Evolutionary conservation across 2,329 filamentous ascomycete genomes (phyloP).

Genomic region (Phialophora expanda): DNA sequence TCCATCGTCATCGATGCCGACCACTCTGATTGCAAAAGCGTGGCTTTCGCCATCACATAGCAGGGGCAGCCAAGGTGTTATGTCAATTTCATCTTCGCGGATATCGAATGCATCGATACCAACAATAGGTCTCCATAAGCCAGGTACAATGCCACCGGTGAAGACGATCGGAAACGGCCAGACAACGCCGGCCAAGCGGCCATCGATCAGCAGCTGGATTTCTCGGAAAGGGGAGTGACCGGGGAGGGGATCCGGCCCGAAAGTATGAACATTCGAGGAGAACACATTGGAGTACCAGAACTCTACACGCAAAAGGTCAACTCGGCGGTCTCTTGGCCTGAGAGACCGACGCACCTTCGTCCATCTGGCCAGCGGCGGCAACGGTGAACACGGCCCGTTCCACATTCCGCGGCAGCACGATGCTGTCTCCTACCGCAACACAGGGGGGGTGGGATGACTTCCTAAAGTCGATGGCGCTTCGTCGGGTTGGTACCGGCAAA

Average conservation of each 20-base stretch:
- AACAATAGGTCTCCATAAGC: constrained; percentile 13
- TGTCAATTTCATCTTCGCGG: constrained; percentile 16
- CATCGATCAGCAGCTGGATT: constrained; percentile 12
- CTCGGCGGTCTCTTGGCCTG: neutral
- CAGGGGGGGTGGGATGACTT: neutral
- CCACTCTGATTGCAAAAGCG: neutral
- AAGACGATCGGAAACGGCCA: constrained; percentile 15
- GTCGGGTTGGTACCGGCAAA: neutral
- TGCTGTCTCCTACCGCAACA: neutral
- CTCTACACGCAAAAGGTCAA: neutral
- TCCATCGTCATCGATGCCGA: constrained; percentile 7
- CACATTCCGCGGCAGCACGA: constrained; percentile 14
- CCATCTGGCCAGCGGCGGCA: constrained; percentile 10
- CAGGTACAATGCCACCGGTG: constrained; percentile 17
- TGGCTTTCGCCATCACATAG: constrained; percentile 12
- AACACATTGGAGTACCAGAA: constrained; percentile 19
- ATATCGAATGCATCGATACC: constrained; percentile 14
- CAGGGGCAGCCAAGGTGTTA: constrained; percentile 13
- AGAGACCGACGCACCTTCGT: neutral
- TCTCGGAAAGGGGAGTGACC: constrained; percentile 9
- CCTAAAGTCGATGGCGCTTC: neutral
- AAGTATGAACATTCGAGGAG: constrained; percentile 6
- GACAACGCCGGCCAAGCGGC: constrained; percentile 6
- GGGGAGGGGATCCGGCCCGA: neutral
- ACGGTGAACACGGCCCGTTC: constrained; percentile 12